Percentiles rank a stretch among this genome's conserved stretches.
These are phyloP conservation scores for Fusarium beomiforme DNA, from an alignment of 2,329 filamentous ascomycete species.

Conservation along the genomic window DNA sequence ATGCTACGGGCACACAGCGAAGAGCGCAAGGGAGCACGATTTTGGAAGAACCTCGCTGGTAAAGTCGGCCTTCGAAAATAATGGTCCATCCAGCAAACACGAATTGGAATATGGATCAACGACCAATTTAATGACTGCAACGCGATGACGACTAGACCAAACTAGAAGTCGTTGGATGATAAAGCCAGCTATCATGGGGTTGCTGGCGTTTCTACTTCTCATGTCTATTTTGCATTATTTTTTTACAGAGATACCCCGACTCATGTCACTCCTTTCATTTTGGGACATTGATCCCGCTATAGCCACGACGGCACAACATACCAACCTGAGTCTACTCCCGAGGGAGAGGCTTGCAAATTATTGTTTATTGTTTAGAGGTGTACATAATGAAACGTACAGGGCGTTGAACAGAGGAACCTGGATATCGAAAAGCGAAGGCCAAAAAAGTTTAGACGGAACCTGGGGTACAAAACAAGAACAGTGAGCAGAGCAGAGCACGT, in stretches of 20 bases:
- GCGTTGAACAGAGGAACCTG: constrained; percentile 37
- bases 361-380: constrained; percentile 42
- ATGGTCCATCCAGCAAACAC: constrained; percentile 16
- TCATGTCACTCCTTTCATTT: constrained; percentile 42
- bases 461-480: constrained; percentile 26
- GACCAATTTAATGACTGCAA: constrained; percentile 39
- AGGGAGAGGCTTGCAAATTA: constrained; percentile 28
- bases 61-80: constrained; percentile 53
- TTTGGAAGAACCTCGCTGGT: constrained; percentile 60
- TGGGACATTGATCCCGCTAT: constrained; percentile 19
- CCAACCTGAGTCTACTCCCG: constrained; percentile 2
- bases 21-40: constrained; percentile 56
- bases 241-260: constrained; percentile 43
- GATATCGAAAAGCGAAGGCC: constrained; percentile 26
- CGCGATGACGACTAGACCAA: constrained; percentile 37
- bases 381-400: constrained; percentile 36
- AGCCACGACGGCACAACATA: constrained; percentile 41
- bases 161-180: constrained; percentile 30
- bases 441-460: constrained; percentile 41
- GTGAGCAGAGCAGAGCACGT: constrained; percentile 9
- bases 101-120: constrained; percentile 11
- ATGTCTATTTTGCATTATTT: constrained; percentile 23
- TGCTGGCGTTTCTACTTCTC: constrained; percentile 33
- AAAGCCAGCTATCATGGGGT: constrained; percentile 31
- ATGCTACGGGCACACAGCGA: constrained; percentile 60